Percentiles rank a stretch among this genome's conserved stretches.
phyloP scores from a whole-genome alignment of 2,329 filamentous ascomycete genomes.

The Aspergillus eucalypticola region DNA sequence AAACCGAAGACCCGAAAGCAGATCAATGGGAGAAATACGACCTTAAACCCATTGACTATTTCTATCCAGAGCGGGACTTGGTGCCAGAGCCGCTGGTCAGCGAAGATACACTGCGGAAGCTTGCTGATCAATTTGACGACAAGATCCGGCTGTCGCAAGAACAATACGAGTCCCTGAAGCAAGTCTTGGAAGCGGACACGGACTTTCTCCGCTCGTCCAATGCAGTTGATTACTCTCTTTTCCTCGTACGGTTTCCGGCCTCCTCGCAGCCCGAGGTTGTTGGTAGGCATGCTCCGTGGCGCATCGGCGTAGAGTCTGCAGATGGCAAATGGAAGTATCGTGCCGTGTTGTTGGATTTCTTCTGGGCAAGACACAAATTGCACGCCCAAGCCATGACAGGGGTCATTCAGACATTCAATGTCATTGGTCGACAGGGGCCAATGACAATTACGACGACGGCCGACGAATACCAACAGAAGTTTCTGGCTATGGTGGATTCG shows the following conservation, averaged over 20 bases:
- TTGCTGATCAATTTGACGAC: constrained; percentile 68
- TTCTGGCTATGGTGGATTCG: constrained; percentile 54
- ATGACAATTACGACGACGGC: constrained; percentile 75
- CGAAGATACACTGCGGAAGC: constrained; percentile 63
- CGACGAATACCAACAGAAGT: constrained; percentile 64
- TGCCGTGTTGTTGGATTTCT: constrained; percentile 70
- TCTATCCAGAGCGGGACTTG: constrained; percentile 73
- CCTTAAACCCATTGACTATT: constrained; percentile 72
- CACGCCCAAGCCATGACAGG: constrained; percentile 67
- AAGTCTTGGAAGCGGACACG: constrained; percentile 62
- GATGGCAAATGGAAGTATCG: constrained; percentile 69
- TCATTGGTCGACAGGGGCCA: constrained; percentile 63
- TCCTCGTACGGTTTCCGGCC: constrained; percentile 62
- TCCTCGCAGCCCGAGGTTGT: constrained; percentile 36
- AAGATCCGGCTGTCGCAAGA: constrained; percentile 60
- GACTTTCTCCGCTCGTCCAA: constrained; percentile 62
- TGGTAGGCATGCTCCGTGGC: constrained; percentile 53
- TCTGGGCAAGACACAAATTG: constrained; percentile 73
- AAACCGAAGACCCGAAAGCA: constrained; percentile 46
- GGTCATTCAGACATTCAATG: constrained; percentile 64
- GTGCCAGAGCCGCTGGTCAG: constrained; percentile 64
- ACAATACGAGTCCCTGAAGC: constrained; percentile 59
- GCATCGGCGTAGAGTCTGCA: constrained; percentile 60
- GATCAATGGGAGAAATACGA: constrained; percentile 70
- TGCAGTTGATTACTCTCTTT: constrained; percentile 74